phyloP scores from a whole-genome alignment of 73 alveolate species.

The Paramecium octaurelia region DNA sequence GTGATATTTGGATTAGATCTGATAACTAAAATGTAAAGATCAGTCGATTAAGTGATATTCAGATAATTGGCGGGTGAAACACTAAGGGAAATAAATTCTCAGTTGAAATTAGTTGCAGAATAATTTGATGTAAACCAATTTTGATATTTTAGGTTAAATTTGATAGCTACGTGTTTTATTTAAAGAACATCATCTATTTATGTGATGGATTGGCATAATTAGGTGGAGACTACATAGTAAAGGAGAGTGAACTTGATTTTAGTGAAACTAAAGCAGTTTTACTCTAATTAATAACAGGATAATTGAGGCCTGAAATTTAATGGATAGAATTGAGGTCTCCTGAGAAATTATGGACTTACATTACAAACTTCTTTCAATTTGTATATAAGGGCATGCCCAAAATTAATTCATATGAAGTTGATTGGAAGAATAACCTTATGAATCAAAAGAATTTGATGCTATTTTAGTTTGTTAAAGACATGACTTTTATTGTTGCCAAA shows the following conservation, averaged over 20 bases:
- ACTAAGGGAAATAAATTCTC: conserved; percentile 13
- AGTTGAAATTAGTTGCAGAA: conserved; percentile 14
- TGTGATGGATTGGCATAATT: conserved; percentile 17
- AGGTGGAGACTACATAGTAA: conserved; percentile 9
- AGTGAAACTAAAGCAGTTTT: conserved; percentile 31
- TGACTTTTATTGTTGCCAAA: conserved; percentile 47
- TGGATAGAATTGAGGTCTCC: conserved; percentile 40
- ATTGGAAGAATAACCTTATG: conserved; percentile 38
- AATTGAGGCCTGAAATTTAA: conserved; percentile 29
- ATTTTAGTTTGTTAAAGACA: conserved; percentile 18
- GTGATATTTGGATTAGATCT: conserved; percentile 6
- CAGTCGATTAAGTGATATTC: not conserved
- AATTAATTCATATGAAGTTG: conserved; percentile 44
- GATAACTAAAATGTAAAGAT: conserved; percentile 16
- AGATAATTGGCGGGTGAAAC: conserved; percentile 42
- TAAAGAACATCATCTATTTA: not conserved
- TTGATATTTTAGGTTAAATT: not conserved
- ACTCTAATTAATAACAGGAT: conserved; percentile 16
- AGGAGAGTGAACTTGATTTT: conserved; percentile 44
- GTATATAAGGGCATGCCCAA: conserved; percentile 43
- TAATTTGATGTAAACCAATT: not conserved
- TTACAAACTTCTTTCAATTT: conserved; percentile 32
- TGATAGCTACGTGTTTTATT: conserved; percentile 22
- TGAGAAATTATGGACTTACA: conserved; percentile 42
- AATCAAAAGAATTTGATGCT: conserved; percentile 19